Base-by-base conservation (phyloP, 2,329 filamentous ascomycete genomes). In the Hymenoscyphus fraxineus region DNA sequence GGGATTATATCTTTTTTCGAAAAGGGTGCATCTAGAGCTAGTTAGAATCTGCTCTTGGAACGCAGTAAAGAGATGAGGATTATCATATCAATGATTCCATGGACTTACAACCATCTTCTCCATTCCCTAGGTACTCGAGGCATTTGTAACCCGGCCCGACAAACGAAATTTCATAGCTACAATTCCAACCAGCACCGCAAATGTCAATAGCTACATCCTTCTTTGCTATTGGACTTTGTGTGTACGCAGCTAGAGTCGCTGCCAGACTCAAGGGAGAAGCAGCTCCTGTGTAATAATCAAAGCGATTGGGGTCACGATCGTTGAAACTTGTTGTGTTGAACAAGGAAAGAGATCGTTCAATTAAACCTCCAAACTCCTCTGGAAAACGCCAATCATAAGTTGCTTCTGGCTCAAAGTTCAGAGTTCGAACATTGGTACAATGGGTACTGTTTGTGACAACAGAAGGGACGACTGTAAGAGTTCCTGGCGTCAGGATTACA, bases 161-260 rank as follows among this genome's bases (percentile, higher is more conserved):
- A 47, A 62, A 62, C 10, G 60, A 6, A n/a, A 62, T 62, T 15
- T 31, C 15, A 38, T 39, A 62, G n/a, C n/a, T 58, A 27, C 60
- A 62, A 47, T 62, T 62, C 60, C 60, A 62, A 38, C 60, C 60
- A 10, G 54, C 13, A 12, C 60, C 60, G 44, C 60, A 62, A 19
- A 13, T 35, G 31, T 62, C 51, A 22, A 44, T 6, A 38, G 54
- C n/a, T 32, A 31, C 35, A 32, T 58, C 13, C n/a, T 27, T 32
- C 32, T 39, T n/a, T 38, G 39, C n/a, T 6, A 58, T 22, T 19
- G 60, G 51, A n/a, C n/a, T 35, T 40, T 62, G 60, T 12, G 51
- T 31, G 27, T 62, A 62, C 13, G 54, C 39, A 47, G 35, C 35
- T 31, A 57, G 19, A 19, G n/a, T 58, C 4, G 51, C 39, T 35